Evolutionary conservation across 2,329 filamentous ascomycete genomes (phyloP).

Genomic region (Cladosporium velox): DNA sequence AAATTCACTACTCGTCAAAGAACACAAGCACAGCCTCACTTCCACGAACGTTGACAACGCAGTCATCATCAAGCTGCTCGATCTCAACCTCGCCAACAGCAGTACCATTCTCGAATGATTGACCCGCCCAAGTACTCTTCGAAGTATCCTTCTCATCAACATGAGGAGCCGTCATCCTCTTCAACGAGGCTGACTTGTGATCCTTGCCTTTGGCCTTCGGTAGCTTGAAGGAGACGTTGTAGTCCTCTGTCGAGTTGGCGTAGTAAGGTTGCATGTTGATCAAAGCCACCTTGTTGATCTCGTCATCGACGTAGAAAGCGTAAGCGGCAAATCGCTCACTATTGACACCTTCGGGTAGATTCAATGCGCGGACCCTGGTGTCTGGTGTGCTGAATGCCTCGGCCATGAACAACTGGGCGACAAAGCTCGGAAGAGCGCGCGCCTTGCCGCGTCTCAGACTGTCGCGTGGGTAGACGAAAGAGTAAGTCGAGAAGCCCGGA

Average conservation of each 20-base stretch:
- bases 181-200: constrained; percentile 25
- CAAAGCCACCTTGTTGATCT: constrained; percentile 33
- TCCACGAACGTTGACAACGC: constrained; percentile 29
- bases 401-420: constrained; percentile 33
- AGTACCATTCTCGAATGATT: constrained; percentile 32
- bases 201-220: constrained; percentile 9
- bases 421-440: constrained; percentile 33
- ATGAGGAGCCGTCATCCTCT: constrained; percentile 33
- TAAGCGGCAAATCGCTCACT: constrained; percentile 33
- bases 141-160: constrained; percentile 31
- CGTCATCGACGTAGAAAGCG: constrained; percentile 29
- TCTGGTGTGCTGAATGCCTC: constrained; percentile 33
- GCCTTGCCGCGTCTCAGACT: constrained; percentile 30
- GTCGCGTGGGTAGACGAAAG: constrained; percentile 32
- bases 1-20: constrained; percentile 25
- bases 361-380: constrained; percentile 29
- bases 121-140: constrained; percentile 34
- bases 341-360: constrained; percentile 26
- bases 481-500: constrained; percentile 35
- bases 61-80: constrained; percentile 27
- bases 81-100: constrained; percentile 25
- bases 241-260: constrained; percentile 33
- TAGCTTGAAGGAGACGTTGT: constrained; percentile 26
- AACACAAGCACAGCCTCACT: constrained; percentile 36
- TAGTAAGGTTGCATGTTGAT: constrained; percentile 35